Evolutionary conservation across 768 basidiomycete species (phyloP).

Genomic region (Boletus barrowsii): DNA sequence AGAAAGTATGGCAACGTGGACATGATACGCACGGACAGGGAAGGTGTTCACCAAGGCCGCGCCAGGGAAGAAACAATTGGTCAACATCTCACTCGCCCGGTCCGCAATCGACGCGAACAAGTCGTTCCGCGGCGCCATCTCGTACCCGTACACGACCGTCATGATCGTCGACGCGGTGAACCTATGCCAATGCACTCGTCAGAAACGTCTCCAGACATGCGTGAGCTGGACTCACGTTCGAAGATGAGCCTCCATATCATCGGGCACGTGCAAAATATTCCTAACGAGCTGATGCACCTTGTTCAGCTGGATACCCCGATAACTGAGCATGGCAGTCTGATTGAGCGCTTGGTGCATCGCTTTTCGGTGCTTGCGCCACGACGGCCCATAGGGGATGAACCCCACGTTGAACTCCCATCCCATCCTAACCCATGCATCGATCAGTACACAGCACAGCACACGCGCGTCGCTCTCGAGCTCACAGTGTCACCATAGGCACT

Average conservation of each 20-base stretch:
- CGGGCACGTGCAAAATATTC: slow-evolving; percentile 28
- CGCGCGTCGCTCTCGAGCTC: background rate
- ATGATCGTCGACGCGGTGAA: slow-evolving; percentile 32
- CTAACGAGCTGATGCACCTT: slow-evolving; percentile 32
- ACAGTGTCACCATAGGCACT: slow-evolving; percentile 23
- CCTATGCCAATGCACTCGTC: slow-evolving; percentile 7
- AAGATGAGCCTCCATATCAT: slow-evolving; percentile 25
- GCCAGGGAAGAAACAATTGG: slow-evolving; percentile 29
- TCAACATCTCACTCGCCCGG: slow-evolving; percentile 28
- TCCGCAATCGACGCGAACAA: slow-evolving; percentile 31
- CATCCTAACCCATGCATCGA: slow-evolving; percentile 15
- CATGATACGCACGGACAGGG: slow-evolving; percentile 22
- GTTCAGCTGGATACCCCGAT: slow-evolving; percentile 30
- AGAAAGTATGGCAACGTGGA: too few species aligned
- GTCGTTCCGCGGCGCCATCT: slow-evolving; percentile 31
- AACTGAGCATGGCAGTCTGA: slow-evolving; percentile 28
- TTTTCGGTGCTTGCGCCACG: slow-evolving; percentile 38
- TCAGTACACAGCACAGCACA: background rate
- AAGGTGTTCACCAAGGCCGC: slow-evolving; percentile 31
- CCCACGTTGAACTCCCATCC: slow-evolving; percentile 40
- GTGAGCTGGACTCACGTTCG: slow-evolving; percentile 10
- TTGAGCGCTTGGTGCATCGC: slow-evolving; percentile 37
- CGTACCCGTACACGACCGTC: slow-evolving; percentile 34
- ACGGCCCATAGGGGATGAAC: slow-evolving; percentile 34
- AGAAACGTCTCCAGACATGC: background rate